A percentile compares a stretch with the other conserved stretches of the same genome.
Evolutionary conservation across 1,284 basidiomycete species (phyloP).

Genomic region (Lentinula novae-zelandiae): DNA sequence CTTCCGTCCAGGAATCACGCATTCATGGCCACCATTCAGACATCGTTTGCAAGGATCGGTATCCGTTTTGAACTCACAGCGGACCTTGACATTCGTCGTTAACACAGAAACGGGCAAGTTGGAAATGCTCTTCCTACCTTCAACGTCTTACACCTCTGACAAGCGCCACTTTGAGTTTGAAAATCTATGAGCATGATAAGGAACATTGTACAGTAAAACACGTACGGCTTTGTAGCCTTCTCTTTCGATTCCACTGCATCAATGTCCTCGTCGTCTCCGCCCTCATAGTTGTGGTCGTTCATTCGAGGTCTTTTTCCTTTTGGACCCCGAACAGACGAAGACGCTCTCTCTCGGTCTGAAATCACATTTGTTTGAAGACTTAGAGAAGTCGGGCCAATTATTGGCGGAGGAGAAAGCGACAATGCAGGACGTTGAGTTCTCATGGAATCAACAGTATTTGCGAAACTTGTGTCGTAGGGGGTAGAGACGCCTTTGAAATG

Average conservation of each 20-base stretch:
- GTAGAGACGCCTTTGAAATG: not conserved
- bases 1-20: constrained; percentile 72
- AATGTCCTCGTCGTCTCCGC: constrained; percentile 12
- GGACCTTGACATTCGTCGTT: constrained; percentile 32
- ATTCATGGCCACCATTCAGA: constrained; percentile 61
- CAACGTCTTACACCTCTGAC: constrained; percentile 68
- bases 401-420: constrained; percentile 1
- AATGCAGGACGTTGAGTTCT: not conserved
- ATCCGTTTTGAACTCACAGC: constrained; percentile 66
- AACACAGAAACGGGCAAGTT: not conserved
- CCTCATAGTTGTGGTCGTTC: constrained; percentile 31
- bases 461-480: not conserved
- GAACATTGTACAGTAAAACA: constrained; percentile 10
- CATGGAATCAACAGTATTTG: not conserved
- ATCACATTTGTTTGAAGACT: constrained; percentile 2
- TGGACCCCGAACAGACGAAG: constrained; percentile 21
- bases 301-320: constrained; percentile 13
- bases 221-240: constrained; percentile 43
- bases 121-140: constrained; percentile 32
- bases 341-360: constrained; percentile 25
- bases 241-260: constrained; percentile 25
- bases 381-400: not conserved
- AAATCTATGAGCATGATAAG: constrained; percentile 10
- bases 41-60: constrained; percentile 71
- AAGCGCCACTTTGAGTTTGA: constrained; percentile 39